These are phyloP conservation scores for Saksenaea vasiformis DNA, from an alignment of 371 early-diverging fungal genomes.

Conservation along the genomic window DNA sequence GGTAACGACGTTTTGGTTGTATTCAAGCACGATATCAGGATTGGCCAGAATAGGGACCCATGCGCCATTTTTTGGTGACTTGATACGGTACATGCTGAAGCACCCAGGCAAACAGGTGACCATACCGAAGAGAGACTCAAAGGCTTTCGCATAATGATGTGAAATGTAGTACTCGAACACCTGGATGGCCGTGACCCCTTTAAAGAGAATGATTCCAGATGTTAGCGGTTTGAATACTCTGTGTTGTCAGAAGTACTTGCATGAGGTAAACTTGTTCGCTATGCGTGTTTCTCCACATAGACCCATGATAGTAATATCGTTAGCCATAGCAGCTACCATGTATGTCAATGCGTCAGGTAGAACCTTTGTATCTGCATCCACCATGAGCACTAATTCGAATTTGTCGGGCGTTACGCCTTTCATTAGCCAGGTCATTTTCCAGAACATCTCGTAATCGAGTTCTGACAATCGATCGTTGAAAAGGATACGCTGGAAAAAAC, in stretches of 20 bases:
- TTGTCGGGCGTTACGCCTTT: slow-evolving; percentile 86
- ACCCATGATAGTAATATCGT: slow-evolving; percentile 83
- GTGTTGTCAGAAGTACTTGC: too few relatives aligned
- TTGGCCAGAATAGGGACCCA: slow-evolving; percentile 88
- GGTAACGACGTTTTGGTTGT: slow-evolving; percentile 88
- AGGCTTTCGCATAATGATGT: slow-evolving; percentile 94
- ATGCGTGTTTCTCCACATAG: slow-evolving; percentile 88
- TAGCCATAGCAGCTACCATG: slow-evolving; percentile 83
- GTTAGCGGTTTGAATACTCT: slow-evolving; percentile 41
- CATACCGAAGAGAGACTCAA: slow-evolving; percentile 95
- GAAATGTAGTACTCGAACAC: slow-evolving; percentile 97
- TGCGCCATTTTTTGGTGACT: slow-evolving; percentile 75
- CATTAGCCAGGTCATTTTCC: slow-evolving; percentile 81
- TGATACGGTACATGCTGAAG: slow-evolving; percentile 90
- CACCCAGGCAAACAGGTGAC: slow-evolving; percentile 98
- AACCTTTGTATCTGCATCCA: slow-evolving; percentile 96
- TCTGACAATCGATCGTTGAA: slow-evolving; percentile 95
- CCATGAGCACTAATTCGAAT: slow-evolving; percentile 94
- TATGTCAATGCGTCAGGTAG: slow-evolving; percentile 73
- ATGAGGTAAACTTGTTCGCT: slow-evolving; percentile 77
- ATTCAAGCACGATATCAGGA: slow-evolving; percentile 87
- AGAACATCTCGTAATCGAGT: slow-evolving; percentile 95
- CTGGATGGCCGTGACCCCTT: slow-evolving; percentile 53
- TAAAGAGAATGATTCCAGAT: slow-evolving; percentile 40
- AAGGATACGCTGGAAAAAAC: slow-evolving; percentile 90